Conservation (phyloP, 1,139 yeast genomes). For the Scheffersomyces illinoinensis region DNA sequence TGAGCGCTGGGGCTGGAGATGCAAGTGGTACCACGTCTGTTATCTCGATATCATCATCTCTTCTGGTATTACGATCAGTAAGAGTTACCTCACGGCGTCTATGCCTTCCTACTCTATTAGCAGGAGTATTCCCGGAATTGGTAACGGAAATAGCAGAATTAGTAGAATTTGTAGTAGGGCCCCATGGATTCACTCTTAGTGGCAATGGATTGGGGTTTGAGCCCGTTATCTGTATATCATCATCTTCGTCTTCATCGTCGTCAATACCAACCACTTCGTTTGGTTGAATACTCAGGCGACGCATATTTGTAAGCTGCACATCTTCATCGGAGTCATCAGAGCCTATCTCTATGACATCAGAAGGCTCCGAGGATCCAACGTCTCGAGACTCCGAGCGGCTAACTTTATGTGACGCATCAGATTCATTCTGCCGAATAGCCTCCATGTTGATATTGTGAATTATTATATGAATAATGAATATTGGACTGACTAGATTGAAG, state of each 20-base stretch:
- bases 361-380: background rate
- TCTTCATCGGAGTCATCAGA: conserved; percentile 5
- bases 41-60: conserved; percentile 7
- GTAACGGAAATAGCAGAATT: background rate
- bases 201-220: conserved; percentile 10
- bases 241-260: conserved; percentile 8
- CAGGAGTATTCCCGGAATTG: background rate
- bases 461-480: too few species aligned
- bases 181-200: background rate
- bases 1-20: background rate
- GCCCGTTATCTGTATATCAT: conserved; percentile 21
- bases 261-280: conserved; percentile 3
- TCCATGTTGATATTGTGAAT: background rate
- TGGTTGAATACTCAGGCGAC: background rate
- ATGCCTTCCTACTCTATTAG: background rate
- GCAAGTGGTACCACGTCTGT: conserved; percentile 1
- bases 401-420: background rate
- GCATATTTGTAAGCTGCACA: conserved; percentile 6
- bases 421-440: background rate
- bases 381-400: background rate
- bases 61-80: background rate
- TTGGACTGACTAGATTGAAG: too few species aligned
- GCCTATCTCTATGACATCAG: background rate
- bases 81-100: background rate
- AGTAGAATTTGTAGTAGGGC: background rate